Conservation (phyloP, 2,329 filamentous ascomycete species). For the Penicillium olsonii region DNA sequence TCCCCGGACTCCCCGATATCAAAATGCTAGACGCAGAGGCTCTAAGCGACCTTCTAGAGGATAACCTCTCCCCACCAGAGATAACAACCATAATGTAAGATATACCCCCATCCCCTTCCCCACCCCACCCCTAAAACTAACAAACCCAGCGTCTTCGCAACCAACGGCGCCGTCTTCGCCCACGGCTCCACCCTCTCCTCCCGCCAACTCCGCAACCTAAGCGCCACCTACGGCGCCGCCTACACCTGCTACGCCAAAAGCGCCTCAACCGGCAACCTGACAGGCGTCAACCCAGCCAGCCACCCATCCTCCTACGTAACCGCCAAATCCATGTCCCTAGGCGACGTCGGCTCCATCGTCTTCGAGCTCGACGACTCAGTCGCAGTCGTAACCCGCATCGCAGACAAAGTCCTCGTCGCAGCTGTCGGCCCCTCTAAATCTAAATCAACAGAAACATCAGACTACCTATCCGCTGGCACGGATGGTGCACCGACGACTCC, state of each 20-base stretch:
- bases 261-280: conserved; percentile 43
- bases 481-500: conserved; percentile 9
- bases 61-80: conserved; percentile 46
- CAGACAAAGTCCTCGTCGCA: conserved; percentile 46
- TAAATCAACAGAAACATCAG: conserved; percentile 6
- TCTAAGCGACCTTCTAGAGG: conserved; percentile 42
- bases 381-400: conserved; percentile 44
- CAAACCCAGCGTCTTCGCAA: conserved; percentile 41
- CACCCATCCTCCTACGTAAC: conserved; percentile 47
- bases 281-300: conserved; percentile 44
- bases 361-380: conserved; percentile 45
- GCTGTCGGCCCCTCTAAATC: conserved; percentile 42
- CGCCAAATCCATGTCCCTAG: conserved; percentile 42
- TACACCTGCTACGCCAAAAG: conserved; percentile 46
- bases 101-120: neutral
- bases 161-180: conserved; percentile 47
- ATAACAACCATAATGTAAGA: conserved; percentile 47
- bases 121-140: neutral
- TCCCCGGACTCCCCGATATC: conserved; percentile 44
- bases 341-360: conserved; percentile 47
- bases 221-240: conserved; percentile 46
- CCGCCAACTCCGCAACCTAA: conserved; percentile 44
- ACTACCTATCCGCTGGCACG: conserved; percentile 3
- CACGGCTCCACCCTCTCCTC: conserved; percentile 42
- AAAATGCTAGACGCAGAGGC: conserved; percentile 47